Evolutionary conservation across 2,329 filamentous ascomycete species (phyloP), one percentile per base, ranked within the genome.

Genomic region (Nigrospora oryzae): DNA sequence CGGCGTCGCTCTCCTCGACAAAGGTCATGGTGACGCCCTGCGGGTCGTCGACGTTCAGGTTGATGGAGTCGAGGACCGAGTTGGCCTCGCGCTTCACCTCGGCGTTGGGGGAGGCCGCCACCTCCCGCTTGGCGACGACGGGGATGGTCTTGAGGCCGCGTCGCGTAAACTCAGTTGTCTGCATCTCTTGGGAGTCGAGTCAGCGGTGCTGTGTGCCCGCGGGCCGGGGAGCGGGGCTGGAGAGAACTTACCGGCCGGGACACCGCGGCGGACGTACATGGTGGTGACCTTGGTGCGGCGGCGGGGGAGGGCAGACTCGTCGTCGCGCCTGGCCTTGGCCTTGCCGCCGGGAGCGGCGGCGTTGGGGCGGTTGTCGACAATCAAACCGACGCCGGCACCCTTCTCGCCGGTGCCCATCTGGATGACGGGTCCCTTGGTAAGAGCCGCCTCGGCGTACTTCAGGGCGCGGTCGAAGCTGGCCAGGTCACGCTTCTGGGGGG

Each of bases 1-100:
- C 56, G 28, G 57, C 58, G 36, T 61, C 59, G n/a, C 63, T 53
- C 16, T 61, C 63, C 60, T 70, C 68, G 30, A 71, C 64, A 53
- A 70, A 70, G 1, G 68, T 70, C 67, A 71, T 68, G 36, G 67
- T 70, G 40, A 70, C 56, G n/a, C 67, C 67, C 53, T 68, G 65
- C 36, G 61, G 57, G 34, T 63, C 66, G 42, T 67, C 63, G 14
- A 70, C 67, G 30, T 70, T 71, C 34, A 71, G 55, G 56, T 70
- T 71, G 55, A 71, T 64, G 11, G 61, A 56, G 46, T 71, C 68
- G 17, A 70, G 63, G 47, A 59, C 51, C 11, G 59, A 56, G 23
- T 50, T 45, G 31, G 33, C 49, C 13, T 58, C 49, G 42, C 58
- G 54, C 53, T 57, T 60, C 42, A 43, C 44, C 37, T 49, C 44